Base-by-base conservation (phyloP, 345 rosid species). In the Lepidium africanum region DNA sequence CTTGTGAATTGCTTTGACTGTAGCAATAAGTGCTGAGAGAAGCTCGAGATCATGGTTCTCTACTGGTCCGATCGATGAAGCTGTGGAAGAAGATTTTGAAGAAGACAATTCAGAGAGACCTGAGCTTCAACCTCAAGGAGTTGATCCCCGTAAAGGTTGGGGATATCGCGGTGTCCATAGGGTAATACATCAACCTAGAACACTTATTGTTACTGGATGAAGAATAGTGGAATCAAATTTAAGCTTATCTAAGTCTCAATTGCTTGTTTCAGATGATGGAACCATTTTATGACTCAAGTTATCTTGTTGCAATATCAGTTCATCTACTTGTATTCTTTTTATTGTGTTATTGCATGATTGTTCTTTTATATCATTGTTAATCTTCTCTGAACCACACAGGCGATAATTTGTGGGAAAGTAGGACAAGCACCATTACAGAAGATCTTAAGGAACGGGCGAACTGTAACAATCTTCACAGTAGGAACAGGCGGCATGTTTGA, bases 401-500 rank as follows among this genome's bases (percentile, higher is more conserved):
- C 96, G 19, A 89, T 94, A 21, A 77, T 91, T 10, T 94, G 96
- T 70, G 97, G 99, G 70, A 94, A 81, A 82, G 86, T 91, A 67
- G 92, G 97, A 56, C 95, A 89, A 63, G 72, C 88, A 41, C 99
- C 97, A 0, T 75, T 89, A 17, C 99, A 94, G 84, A 94, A 94
- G 82, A 89, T 94, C 41, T 54, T 94, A 79, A 84, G 99, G 79
- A 94, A 87, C 68, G 97, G 97, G 16, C 60, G 82, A 66, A 94
- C 90, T 19, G 81, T 94, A n/a, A 91, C 99, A 4, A 84, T 87
- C 61, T 91, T 94, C 70, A 87, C 97, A 0, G 87, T 94, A 30
- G 97, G 99, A 75, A 94, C 97, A 6, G 99, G 95, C 0, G 99
- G 97, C 14, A 76, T 94, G 88, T 83, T 77, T 85, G 99, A 94